A percentile compares a stretch with the other conserved stretches of the same genome.
phyloP scores from a whole-genome alignment of 1,139 yeast species.

The Pneumocystis carinii region DNA sequence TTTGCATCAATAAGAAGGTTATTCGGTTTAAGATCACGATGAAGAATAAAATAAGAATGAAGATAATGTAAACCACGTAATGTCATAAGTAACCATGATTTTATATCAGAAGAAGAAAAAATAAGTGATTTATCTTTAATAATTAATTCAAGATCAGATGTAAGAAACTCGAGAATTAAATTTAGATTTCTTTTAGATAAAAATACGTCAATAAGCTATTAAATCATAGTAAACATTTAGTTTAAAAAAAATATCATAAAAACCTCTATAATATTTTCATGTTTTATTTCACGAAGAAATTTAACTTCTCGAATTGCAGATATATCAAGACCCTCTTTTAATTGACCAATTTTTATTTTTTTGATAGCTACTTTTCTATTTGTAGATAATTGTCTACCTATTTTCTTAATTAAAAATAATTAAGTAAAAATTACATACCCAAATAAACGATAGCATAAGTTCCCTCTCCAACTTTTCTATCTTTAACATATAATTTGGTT shows the following conservation, averaged over 20 bases:
- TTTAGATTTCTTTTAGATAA: conserved; percentile 43
- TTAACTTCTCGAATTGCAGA: conserved; percentile 92
- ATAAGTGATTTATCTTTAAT: conserved; percentile 66
- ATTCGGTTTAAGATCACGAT: conserved; percentile 92
- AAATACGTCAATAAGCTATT: conserved; percentile 10
- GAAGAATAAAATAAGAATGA: conserved; percentile 92
- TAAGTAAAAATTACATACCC: conserved; percentile 29
- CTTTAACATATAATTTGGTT: conserved; percentile 22
- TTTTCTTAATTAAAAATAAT: neutral
- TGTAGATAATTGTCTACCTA: conserved; percentile 26
- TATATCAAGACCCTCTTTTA: conserved; percentile 95
- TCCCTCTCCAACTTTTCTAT: conserved; percentile 93
- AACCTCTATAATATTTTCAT: conserved; percentile 64
- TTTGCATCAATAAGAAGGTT: conserved; percentile 85
- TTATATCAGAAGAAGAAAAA: conserved; percentile 76
- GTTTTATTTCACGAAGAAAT: conserved; percentile 68
- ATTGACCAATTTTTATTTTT: conserved; percentile 86
- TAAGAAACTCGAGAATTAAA: conserved; percentile 77
- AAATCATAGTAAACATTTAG: conserved; percentile 83
- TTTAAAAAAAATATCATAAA: conserved; percentile 74
- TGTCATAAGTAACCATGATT: conserved; percentile 89
- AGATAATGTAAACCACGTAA: conserved; percentile 78
- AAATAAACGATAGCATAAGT: conserved; percentile 94
- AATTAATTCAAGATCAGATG: conserved; percentile 79
- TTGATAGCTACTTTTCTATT: conserved; percentile 70